Base-by-base conservation (phyloP, 2,329 filamentous ascomycete genomes). In the Curvularia hawaiiensis region DNA sequence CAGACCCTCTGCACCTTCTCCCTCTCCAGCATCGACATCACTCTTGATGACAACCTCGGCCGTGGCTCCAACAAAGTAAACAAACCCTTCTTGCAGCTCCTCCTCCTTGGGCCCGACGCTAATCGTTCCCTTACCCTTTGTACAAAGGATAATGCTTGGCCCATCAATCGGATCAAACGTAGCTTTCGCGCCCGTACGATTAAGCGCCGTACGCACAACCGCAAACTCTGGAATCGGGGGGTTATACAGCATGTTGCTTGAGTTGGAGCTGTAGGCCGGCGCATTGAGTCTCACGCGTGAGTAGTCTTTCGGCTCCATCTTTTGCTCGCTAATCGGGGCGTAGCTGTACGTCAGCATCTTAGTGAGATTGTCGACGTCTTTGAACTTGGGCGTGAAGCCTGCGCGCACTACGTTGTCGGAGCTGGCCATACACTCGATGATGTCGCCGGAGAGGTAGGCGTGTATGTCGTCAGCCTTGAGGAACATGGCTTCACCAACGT, bases 381-480 rank as follows among this genome's bases (percentile, higher is more conserved):
- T 97, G 84, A 97, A 99, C 76, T 99, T 99, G 54, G 95, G 95
- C 0, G 95, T 99, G 78, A 99, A 95, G 43, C 95, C 95, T 0
- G 95, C 95, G 54, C 95, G 92, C 50, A 99, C 93, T 35, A 99
- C 95, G 66, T 99, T 99, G 83, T 99, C 95, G n/a, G 91, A 96
- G 9, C 92, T 90, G 0, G 95, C 95, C 95, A 99, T 99, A 82
- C 95, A 99, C 79, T 99, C 95, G 75, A 99, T 92, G 67, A 99
- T 97, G 72, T 99, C 94, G 58, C 91, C 91, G 3, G 89, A 91
- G 43, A 96, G 79, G 77, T 99, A 99, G 48, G 95, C 95, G 76
- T 99, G 95, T 69, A 98, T 98, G 72, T 98, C 95, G 72, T 99
- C 94, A 7, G 95, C 95, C 70, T 92, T 91, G 35, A 99, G 84